phyloP scores from a whole-genome alignment of 2,329 filamentous ascomycete species.

The Aspergillus pseudonomiae region DNA sequence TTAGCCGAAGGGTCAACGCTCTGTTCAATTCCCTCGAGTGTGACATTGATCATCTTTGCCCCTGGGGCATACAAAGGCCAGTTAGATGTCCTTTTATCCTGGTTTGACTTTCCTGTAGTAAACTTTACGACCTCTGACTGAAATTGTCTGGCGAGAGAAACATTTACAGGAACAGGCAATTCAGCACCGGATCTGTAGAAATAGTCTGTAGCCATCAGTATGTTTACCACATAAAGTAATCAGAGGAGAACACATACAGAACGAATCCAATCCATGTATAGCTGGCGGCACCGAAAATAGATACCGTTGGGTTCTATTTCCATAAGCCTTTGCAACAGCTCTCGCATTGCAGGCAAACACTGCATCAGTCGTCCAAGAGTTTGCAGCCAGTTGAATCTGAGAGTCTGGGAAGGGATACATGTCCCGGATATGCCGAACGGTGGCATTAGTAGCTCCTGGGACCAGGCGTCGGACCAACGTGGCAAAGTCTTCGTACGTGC shows the following conservation, averaged over 20 bases:
- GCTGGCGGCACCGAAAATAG: constrained; percentile 6
- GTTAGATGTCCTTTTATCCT: background rate
- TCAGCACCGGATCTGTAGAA: background rate
- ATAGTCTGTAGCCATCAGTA: background rate
- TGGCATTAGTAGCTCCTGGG: background rate
- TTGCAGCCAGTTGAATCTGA: background rate
- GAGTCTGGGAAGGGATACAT: constrained; percentile 6
- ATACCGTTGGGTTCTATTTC: background rate
- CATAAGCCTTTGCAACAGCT: background rate
- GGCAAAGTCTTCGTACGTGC: background rate
- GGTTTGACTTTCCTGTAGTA: background rate
- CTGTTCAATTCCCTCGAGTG: background rate
- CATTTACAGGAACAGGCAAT: background rate
- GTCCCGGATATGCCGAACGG: background rate
- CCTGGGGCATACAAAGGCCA: background rate
- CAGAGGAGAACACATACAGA: background rate
- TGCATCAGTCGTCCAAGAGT: constrained; percentile 2
- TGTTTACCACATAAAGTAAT: background rate
- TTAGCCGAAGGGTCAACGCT: constrained; percentile 2
- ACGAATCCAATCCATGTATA: background rate
- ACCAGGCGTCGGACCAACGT: background rate
- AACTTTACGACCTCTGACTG: background rate
- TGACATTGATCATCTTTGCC: background rate
- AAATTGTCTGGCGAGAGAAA: background rate
- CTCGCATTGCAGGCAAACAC: background rate